Evolutionary conservation across 2,329 filamentous ascomycete species (phyloP).

Genomic region (Arthrobotrys sinensis): DNA sequence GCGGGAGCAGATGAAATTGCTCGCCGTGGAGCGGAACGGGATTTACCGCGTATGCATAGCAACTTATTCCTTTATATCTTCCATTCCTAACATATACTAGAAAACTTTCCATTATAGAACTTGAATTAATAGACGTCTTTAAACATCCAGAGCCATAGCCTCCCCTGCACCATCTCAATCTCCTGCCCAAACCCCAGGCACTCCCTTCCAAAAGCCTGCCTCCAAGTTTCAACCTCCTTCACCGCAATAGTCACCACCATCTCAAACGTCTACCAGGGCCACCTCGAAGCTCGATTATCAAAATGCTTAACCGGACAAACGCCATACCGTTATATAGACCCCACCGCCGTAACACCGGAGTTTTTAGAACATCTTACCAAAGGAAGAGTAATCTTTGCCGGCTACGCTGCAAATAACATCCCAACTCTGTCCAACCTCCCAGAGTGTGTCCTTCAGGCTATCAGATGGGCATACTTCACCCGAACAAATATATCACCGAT

Average conservation of each 20-base stretch:
- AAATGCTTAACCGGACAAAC: constrained; percentile 11
- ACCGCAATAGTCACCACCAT: not conserved
- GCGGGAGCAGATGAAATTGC: not conserved
- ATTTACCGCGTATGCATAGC: not conserved
- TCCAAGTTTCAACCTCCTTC: constrained; percentile 3
- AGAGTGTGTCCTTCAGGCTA: not conserved
- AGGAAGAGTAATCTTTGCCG: constrained; percentile 34
- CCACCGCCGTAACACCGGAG: constrained; percentile 19
- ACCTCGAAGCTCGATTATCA: constrained; percentile 8
- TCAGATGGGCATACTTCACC: constrained; percentile 24
- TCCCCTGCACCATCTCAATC: constrained; percentile 15
- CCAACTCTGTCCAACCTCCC: not conserved
- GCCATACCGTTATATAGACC: constrained; percentile 24
- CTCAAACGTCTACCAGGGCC: not conserved
- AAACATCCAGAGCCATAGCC: not conserved
- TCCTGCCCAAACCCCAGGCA: constrained; percentile 9
- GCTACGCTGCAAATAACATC: constrained; percentile 16
- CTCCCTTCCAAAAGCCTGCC: not conserved
- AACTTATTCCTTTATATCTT: not conserved
- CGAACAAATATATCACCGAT: constrained; percentile 12
- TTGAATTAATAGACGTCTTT: not conserved
- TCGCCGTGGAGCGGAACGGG: not conserved
- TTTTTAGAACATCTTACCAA: constrained; percentile 17
- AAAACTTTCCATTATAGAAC: too few species aligned
- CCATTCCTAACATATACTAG: too few species aligned